Conservation (phyloP, 768 basidiomycete genomes). For the Podaxis rugospora region DNA sequence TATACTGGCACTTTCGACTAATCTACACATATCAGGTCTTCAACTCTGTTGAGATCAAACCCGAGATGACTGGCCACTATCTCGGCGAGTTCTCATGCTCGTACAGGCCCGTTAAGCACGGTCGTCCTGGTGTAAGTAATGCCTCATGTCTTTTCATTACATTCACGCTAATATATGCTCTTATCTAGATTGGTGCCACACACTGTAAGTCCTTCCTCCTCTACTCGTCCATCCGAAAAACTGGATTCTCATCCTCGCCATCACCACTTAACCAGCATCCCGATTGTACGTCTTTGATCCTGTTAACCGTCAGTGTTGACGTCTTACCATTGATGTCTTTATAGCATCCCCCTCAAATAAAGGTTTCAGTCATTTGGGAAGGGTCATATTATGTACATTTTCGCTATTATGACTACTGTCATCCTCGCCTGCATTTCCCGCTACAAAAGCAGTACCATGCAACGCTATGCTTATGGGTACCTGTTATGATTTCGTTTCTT, state of each 20-base stretch:
- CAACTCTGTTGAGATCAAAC: constrained; percentile 98
- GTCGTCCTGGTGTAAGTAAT: constrained; percentile 91
- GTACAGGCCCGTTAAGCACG: constrained; percentile 99
- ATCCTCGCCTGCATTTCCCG: not conserved
- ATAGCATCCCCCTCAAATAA: constrained; percentile 95
- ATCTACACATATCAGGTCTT: constrained; percentile 51
- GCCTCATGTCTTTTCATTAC: not conserved
- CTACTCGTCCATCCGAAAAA: constrained; percentile 2
- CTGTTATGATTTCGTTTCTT: not conserved
- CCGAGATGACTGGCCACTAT: constrained; percentile 99
- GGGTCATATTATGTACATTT: constrained; percentile 5
- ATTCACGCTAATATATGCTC: constrained; percentile 12
- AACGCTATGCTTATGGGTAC: constrained; percentile 6
- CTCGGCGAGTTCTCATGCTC: constrained; percentile 97
- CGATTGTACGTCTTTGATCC: constrained; percentile 56
- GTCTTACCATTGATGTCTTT: constrained; percentile 16
- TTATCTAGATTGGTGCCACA: constrained; percentile 78
- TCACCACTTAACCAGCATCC: constrained; percentile 44
- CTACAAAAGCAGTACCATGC: constrained; percentile 12
- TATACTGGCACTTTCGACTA: not conserved
- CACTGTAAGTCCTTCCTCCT: constrained; percentile 55
- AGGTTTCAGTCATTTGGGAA: constrained; percentile 8
- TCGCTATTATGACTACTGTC: constrained; percentile 1
- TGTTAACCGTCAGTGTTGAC: not conserved
- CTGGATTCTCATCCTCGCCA: constrained; percentile 10